Percentiles rank a stretch among this genome's conserved stretches.
Conservation (phyloP, 306 rosid species). For the Sindora glabra region DNA sequence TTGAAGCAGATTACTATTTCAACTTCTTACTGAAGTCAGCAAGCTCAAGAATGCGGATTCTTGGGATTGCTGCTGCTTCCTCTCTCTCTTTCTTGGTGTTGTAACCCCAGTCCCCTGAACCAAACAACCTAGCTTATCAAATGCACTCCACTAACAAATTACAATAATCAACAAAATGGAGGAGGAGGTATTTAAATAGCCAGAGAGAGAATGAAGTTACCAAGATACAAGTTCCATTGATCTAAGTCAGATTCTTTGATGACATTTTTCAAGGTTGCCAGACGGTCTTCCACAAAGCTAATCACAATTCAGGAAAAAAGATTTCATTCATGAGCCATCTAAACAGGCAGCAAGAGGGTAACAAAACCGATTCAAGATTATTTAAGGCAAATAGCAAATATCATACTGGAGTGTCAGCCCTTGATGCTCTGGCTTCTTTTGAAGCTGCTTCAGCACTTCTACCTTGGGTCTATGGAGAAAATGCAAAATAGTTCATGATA, state of each 20-base stretch:
- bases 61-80: slow-evolving; percentile 59
- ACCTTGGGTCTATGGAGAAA: slow-evolving; percentile 61
- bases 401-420: slow-evolving; percentile 80
- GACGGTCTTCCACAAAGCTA: slow-evolving; percentile 89
- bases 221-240: slow-evolving; percentile 75
- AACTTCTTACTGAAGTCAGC: slow-evolving; percentile 63
- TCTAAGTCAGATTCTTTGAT: slow-evolving; percentile 81
- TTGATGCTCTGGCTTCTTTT: slow-evolving; percentile 71
- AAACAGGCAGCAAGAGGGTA: background rate
- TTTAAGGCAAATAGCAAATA: background rate
- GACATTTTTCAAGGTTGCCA: slow-evolving; percentile 75
- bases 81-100: slow-evolving; percentile 81
- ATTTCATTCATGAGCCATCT: slow-evolving; percentile 10
- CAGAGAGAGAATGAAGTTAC: slow-evolving; percentile 29
- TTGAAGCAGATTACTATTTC: slow-evolving; percentile 28
- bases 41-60: slow-evolving; percentile 57
- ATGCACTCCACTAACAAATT: background rate
- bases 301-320: slow-evolving; percentile 5
- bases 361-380: background rate
- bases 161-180: background rate
- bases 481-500: background rate
- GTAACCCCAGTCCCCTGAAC: slow-evolving; percentile 77
- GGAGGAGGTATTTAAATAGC: background rate
- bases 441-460: slow-evolving; percentile 75
- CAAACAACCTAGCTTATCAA: slow-evolving; percentile 11